phyloP scores from a whole-genome alignment of 164 flowering plant species.

The Vitis cinerea region DNA sequence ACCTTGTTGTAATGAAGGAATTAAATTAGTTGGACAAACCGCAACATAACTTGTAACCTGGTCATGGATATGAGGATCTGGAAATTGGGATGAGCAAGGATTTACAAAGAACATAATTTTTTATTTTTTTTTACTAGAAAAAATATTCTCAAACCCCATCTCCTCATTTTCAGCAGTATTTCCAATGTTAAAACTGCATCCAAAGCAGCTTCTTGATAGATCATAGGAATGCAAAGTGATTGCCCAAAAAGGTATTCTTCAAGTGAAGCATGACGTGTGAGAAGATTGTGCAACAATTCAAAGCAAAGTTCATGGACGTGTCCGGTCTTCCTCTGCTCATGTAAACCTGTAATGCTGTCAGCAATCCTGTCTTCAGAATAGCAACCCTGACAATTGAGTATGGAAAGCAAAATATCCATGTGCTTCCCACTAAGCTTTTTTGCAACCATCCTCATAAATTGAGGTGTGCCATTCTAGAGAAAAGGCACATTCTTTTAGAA shows the following conservation, averaged over 20 bases:
- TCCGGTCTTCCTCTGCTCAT: slow-evolving; percentile 34
- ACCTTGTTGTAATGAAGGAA: slow-evolving; percentile 25
- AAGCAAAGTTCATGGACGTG: slow-evolving; percentile 29
- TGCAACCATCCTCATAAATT: too few species aligned
- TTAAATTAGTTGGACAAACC: slow-evolving; percentile 34
- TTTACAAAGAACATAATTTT: slow-evolving; percentile 32
- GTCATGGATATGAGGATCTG: slow-evolving; percentile 45
- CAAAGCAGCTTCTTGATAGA: slow-evolving; percentile 33
- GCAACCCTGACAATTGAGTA: slow-evolving; percentile 13
- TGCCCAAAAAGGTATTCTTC: slow-evolving; percentile 41
- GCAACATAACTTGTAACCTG: slow-evolving; percentile 68
- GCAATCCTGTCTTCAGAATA: slow-evolving; percentile 40
- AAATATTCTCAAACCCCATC: slow-evolving; percentile 39
- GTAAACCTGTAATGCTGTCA: slow-evolving; percentile 26
- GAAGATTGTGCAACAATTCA: too few species aligned
- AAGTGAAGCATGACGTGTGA: not conserved
- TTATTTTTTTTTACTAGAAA: slow-evolving; percentile 39
- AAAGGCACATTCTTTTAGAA: too few species aligned
- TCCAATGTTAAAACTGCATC: slow-evolving; percentile 29
- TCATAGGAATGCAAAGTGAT: slow-evolving; percentile 51
- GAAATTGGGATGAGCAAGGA: slow-evolving; percentile 58
- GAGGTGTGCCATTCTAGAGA: too few species aligned
- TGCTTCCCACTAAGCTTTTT: too few species aligned
- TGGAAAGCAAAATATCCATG: too few species aligned
- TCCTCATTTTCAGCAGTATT: slow-evolving; percentile 15